Evolutionary conservation across 1,284 basidiomycete species (phyloP).

Genomic region (Hypsizygus ulmarius): DNA sequence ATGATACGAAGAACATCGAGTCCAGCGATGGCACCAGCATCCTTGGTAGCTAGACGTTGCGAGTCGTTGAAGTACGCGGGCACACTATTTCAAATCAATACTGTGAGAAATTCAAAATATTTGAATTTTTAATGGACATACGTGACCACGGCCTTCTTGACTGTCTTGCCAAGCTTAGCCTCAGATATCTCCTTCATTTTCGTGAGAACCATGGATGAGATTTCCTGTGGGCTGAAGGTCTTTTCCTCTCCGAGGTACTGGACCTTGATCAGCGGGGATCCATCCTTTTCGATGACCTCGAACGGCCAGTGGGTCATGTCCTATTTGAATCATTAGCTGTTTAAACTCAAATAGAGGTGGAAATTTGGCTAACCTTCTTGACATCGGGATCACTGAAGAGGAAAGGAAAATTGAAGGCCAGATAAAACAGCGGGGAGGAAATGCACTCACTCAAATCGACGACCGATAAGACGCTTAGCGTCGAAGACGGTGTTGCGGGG

Average conservation of each 20-base stretch:
- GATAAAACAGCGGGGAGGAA: conserved; percentile 15
- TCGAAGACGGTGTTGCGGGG: conserved; percentile 95
- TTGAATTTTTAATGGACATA: conserved; percentile 35
- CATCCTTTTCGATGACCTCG: conserved; percentile 89
- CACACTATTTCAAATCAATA: conserved; percentile 47
- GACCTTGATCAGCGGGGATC: conserved; percentile 95
- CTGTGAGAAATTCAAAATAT: conserved; percentile 8
- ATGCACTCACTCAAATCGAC: conserved; percentile 80
- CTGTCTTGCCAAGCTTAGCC: conserved; percentile 94
- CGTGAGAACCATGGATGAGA: conserved; percentile 96
- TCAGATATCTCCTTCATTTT: conserved; percentile 99
- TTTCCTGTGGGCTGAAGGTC: conserved; percentile 95
- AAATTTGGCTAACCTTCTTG: conserved; percentile 64
- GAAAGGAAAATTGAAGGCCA: conserved; percentile 16
- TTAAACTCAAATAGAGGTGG: conserved; percentile 12
- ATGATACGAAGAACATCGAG: conserved; percentile 97
- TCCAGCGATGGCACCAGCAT: conserved; percentile 90
- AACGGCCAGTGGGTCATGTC: conserved; percentile 94
- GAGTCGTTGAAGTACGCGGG: conserved; percentile 99
- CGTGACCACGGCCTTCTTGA: conserved; percentile 96
- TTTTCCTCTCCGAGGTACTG: conserved; percentile 93
- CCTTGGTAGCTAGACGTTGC: conserved; percentile 93
- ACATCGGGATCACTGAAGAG: conserved; percentile 74
- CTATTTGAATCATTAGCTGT: conserved; percentile 34
- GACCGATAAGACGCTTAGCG: conserved; percentile 96